Percentiles rank a stretch among this genome's conserved stretches.
Evolutionary conservation across 345 rosid genomes (phyloP).

Genomic region (Eucalyptus viminalis): DNA sequence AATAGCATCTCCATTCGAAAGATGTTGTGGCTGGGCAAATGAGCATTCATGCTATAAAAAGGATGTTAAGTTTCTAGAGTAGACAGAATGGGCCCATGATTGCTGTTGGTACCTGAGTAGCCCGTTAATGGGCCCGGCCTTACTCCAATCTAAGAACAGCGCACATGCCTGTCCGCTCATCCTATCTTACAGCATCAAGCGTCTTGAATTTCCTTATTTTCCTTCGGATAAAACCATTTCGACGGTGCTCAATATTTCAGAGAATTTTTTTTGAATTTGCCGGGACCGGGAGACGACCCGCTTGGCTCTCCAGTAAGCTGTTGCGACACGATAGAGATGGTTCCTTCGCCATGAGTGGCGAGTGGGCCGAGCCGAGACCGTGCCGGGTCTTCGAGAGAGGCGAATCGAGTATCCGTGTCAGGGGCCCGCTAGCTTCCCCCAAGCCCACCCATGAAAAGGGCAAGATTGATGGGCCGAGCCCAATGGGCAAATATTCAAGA

Average conservation of each 20-base stretch:
- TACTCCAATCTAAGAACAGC: background rate
- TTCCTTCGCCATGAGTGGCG: background rate
- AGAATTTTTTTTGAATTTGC: background rate
- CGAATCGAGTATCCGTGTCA: background rate
- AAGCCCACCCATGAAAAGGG: background rate
- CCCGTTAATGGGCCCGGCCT: background rate
- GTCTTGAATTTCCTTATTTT: background rate
- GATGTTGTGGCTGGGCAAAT: background rate
- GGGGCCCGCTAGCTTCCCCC: background rate
- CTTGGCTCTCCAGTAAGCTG: background rate
- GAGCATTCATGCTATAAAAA: background rate
- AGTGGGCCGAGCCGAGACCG: background rate
- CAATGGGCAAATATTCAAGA: background rate
- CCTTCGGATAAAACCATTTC: background rate
- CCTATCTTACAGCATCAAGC: background rate
- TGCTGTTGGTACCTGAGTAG: background rate
- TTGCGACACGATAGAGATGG: rapidly evolving
- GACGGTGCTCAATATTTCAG: background rate
- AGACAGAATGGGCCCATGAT: background rate
- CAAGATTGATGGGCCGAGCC: background rate
- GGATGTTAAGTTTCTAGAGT: background rate
- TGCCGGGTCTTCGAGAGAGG: background rate
- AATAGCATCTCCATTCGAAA: background rate
- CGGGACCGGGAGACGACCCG: background rate
- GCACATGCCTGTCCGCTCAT: background rate